Percentiles rank a stretch among this genome's conserved stretches.
Evolutionary conservation across 2,329 filamentous ascomycete species (phyloP).

Genomic region (Blumeriella jaapii): DNA sequence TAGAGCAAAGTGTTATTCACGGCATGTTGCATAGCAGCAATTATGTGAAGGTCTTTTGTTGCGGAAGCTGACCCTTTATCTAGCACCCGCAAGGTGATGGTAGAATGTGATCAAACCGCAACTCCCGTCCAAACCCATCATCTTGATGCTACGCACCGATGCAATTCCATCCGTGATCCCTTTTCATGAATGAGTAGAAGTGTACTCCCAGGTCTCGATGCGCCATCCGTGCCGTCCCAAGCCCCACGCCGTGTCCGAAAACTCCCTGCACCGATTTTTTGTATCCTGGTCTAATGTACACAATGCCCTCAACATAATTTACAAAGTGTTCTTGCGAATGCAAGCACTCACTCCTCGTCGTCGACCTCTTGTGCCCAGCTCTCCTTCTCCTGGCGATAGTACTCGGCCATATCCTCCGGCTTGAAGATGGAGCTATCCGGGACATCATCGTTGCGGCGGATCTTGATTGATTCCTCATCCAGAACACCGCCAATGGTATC

Average conservation of each 20-base stretch:
- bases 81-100: neutral
- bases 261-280: neutral
- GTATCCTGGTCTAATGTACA: too few species aligned
- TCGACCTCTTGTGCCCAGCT: slow-evolving; percentile 54
- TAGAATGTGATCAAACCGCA: neutral
- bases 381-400: slow-evolving; percentile 74
- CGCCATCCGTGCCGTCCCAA: too few species aligned
- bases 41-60: neutral
- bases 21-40: neutral
- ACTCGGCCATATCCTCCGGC: slow-evolving; percentile 56
- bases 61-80: neutral
- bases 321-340: too few species aligned
- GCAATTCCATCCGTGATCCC: neutral
- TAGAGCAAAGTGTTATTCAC: too few species aligned
- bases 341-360: slow-evolving; percentile 22
- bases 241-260: too few species aligned
- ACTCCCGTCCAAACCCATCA: neutral
- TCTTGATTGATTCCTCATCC: slow-evolving; percentile 54
- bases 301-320: too few species aligned
- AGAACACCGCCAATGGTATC: slow-evolving; percentile 86
- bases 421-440: slow-evolving; percentile 63
- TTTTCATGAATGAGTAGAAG: too few species aligned
- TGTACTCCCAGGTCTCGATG: too few species aligned
- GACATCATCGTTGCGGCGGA: slow-evolving; percentile 57
- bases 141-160: too few species aligned